Conservation (phyloP, 106 monocot species). For the Dioscorea dumetorum region DNA sequence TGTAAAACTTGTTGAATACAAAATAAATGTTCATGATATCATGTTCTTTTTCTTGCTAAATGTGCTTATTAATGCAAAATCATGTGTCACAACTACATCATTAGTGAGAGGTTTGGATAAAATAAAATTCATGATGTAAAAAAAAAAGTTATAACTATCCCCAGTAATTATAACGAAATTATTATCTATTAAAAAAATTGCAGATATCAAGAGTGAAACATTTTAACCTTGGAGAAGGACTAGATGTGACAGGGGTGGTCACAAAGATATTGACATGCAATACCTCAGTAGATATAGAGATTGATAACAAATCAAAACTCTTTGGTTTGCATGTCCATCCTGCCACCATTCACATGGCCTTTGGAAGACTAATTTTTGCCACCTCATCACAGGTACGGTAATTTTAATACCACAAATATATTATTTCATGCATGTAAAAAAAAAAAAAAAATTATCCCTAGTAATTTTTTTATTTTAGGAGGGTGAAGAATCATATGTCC, state of each 20-base stretch:
- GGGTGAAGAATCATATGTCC: conserved; percentile 30
- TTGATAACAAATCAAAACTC: conserved; percentile 71
- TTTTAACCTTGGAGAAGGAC: conserved; percentile 65
- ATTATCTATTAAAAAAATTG: background rate
- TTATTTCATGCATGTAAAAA: too few relatives aligned
- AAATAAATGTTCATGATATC: too few relatives aligned
- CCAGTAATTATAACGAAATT: too few relatives aligned
- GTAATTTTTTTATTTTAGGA: background rate
- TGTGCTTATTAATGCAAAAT: too few relatives aligned
- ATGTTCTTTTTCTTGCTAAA: too few relatives aligned
- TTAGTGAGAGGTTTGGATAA: too few relatives aligned
- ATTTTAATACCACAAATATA: too few relatives aligned
- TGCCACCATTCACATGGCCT: conserved; percentile 36
- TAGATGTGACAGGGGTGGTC: conserved; percentile 55
- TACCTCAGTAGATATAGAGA: conserved; percentile 47
- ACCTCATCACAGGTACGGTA: conserved; percentile 38
- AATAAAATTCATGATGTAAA: too few relatives aligned
- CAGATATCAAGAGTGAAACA: conserved; percentile 25
- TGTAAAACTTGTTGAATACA: too few relatives aligned
- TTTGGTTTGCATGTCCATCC: conserved; percentile 43
- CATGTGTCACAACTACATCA: too few relatives aligned
- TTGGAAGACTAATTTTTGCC: conserved; percentile 40
- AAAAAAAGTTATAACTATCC: too few relatives aligned
- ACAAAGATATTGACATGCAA: conserved; percentile 60
- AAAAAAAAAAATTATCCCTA: too few relatives aligned